A percentile compares a stretch with the other conserved stretches of the same genome.
Evolutionary conservation across 1,284 basidiomycete species (phyloP).

Genomic region (Flammula alnicola): DNA sequence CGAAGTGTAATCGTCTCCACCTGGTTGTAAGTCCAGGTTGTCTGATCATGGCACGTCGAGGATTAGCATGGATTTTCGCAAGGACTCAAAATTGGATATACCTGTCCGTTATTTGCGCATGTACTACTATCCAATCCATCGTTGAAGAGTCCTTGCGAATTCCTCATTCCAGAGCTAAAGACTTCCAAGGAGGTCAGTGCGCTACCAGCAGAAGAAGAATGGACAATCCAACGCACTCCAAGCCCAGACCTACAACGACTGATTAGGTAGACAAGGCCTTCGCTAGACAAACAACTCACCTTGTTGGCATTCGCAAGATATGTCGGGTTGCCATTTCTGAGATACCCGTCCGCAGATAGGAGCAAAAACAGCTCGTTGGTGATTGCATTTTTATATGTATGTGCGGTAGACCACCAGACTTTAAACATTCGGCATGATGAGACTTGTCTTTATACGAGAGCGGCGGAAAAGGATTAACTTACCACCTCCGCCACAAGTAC

Average conservation of each 20-base stretch:
- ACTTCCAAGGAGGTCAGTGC: constrained; percentile 35
- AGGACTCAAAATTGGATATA: constrained; percentile 19
- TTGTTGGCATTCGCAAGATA: constrained; percentile 53
- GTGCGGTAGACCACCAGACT: constrained; percentile 62
- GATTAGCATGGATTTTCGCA: neutral
- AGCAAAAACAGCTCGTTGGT: constrained; percentile 60
- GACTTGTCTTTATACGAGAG: neutral
- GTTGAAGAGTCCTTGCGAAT: constrained; percentile 52
- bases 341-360: constrained; percentile 51
- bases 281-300: constrained; percentile 27
- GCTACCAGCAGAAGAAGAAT: neutral
- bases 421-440: neutral
- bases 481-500: constrained; percentile 47
- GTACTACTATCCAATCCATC: constrained; percentile 46
- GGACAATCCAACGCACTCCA: constrained; percentile 46
- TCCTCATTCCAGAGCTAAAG: constrained; percentile 51
- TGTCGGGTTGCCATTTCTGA: constrained; percentile 38
- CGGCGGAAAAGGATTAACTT: constrained; percentile 16
- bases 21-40: constrained; percentile 62
- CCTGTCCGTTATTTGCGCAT: constrained; percentile 53
- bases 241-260: constrained; percentile 40
- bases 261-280: neutral
- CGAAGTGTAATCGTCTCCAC: constrained; percentile 27
- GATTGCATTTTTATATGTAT: constrained; percentile 61
- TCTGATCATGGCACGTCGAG: too few species aligned